Evolutionary conservation across 805 yeast genomes (phyloP).

Genomic region (Millerozyma miso): DNA sequence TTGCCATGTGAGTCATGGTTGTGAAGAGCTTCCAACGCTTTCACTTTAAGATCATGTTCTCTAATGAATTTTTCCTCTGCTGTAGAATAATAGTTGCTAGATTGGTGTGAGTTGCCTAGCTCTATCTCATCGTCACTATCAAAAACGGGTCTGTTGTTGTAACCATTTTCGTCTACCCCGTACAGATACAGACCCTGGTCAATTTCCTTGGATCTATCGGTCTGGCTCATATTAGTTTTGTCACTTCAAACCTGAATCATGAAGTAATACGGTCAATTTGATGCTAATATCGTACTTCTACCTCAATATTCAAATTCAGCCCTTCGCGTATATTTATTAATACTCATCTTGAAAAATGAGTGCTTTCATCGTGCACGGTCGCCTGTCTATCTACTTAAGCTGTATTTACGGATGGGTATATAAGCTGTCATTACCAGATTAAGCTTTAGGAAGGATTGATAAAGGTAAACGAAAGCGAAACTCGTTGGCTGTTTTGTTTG

Average conservation of each 20-base stretch:
- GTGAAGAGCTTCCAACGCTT: slow-evolving; percentile 50
- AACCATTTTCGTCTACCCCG: neutral
- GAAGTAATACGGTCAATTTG: too few species aligned
- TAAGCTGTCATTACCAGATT: too few species aligned
- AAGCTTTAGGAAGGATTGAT: neutral
- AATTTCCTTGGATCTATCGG: neutral
- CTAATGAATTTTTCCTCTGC: slow-evolving; percentile 60
- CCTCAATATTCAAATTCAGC: too few species aligned
- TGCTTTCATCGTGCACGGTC: too few species aligned
- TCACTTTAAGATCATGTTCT: slow-evolving; percentile 64
- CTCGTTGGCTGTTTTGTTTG: neutral
- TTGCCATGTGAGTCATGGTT: slow-evolving; percentile 1
- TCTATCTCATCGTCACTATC: slow-evolving; percentile 21
- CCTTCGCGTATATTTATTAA: neutral
- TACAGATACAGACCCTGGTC: neutral
- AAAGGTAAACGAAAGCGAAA: neutral
- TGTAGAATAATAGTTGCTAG: slow-evolving; percentile 55
- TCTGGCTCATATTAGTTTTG: neutral
- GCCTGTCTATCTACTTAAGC: too few species aligned
- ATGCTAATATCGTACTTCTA: too few species aligned
- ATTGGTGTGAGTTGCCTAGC: slow-evolving; percentile 28
- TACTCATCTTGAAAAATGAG: too few species aligned
- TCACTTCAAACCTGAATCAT: neutral
- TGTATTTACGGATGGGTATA: too few species aligned
- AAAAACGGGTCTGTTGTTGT: neutral